Evolutionary conservation across 2,329 filamentous ascomycete species (phyloP).

Genomic region (Cytospora chrysosperma): DNA sequence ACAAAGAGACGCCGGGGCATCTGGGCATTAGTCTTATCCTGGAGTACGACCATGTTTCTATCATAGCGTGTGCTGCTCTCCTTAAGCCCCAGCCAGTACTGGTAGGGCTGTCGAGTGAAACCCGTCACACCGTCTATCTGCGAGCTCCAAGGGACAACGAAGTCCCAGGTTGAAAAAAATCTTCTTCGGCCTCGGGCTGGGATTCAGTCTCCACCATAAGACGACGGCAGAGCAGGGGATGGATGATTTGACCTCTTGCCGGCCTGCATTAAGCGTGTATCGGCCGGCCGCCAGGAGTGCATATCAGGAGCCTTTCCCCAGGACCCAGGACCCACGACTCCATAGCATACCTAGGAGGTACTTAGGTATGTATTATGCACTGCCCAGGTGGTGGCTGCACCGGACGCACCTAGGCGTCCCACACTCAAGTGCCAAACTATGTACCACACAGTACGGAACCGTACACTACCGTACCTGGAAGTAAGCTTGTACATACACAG

Average conservation of each 20-base stretch:
- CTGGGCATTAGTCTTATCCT: too few species aligned
- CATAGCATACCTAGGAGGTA: background rate
- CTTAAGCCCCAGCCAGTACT: background rate
- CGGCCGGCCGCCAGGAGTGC: background rate
- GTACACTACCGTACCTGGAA: too few species aligned
- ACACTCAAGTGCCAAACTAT: too few species aligned
- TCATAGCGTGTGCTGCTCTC: too few species aligned
- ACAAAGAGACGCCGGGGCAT: too few species aligned
- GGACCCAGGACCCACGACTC: background rate
- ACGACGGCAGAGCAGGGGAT: background rate
- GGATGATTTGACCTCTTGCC: too few species aligned
- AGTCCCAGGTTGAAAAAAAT: background rate
- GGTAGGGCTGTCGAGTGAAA: background rate
- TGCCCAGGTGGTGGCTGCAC: too few species aligned
- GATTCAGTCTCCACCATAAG: conserved; percentile 7
- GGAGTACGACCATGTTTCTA: background rate
- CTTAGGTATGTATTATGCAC: too few species aligned
- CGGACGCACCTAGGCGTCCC: too few species aligned
- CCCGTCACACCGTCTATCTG: background rate
- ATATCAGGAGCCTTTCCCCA: background rate
- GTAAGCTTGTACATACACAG: too few species aligned
- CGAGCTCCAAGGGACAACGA: conserved; percentile 8
- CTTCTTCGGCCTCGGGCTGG: conserved; percentile 14
- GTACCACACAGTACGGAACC: too few species aligned
- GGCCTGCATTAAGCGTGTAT: background rate